Evolutionary conservation across 352 stramenopile species (phyloP), one percentile per base, ranked within the genome.

Genomic region (Phytophthora ohioensis): DNA sequence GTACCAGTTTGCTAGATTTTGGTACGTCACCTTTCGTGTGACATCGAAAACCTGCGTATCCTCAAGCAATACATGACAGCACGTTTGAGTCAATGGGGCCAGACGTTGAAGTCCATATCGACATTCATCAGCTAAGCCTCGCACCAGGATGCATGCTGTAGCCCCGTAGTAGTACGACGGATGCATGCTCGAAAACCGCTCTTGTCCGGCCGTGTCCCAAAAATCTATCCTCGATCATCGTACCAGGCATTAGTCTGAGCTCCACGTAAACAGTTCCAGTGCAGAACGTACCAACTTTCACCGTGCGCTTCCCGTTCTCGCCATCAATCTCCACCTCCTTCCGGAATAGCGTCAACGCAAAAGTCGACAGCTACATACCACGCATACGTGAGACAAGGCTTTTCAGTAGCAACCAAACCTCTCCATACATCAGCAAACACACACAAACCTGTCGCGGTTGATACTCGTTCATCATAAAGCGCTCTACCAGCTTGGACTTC

Each of bases 391-490:
- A 55, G 12, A 59, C 6, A 35, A 47, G 35, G 9, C 51, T 36
- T 32, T 3, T 62, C 32, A 74, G 15, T 11, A 35, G 3, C 34
- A 53, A 30, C 41, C 71, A 39, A 34, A 41, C 5, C 15, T 39
- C 30, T 41, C 7, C 4, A 31, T 47, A 30, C 21, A 60, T 3
- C 15, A 46, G 13, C 21, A 59, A 31, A 56, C 8, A 0, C 10
- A 15, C 4, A 43, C 58, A 8, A 4, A 92, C 85, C 77, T 94
- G 91, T 21, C 93, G 82, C 11, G 95, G 93, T 76, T 98, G 93
- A 66, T 98, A 99, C 65, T 99, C 94, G 80, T 98, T 95, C 84
- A 98, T 97, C 65, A 99, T 92, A 73, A 97, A 99, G 46, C 95
- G 83, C 71, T 98, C 96, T 39, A 98, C 91, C 31, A 99, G 82